These are phyloP conservation scores for Uromyces viciae-fabae DNA, from an alignment of 1,284 basidiomycete species.

Conservation along the genomic window DNA sequence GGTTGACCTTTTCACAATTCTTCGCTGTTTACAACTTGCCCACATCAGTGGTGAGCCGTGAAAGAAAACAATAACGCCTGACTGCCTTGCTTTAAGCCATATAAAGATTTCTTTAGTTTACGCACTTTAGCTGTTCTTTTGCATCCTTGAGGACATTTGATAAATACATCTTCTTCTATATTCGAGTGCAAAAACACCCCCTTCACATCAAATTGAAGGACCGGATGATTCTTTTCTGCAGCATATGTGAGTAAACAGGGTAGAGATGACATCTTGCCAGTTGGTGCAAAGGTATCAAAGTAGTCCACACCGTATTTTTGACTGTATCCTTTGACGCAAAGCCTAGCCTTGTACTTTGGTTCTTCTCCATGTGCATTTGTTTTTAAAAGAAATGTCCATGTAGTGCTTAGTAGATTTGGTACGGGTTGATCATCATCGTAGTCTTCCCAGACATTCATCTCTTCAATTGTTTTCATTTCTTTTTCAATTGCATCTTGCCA, in stretches of 20 bases:
- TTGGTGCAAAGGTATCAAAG: conserved; percentile 57
- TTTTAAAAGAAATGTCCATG: conserved; percentile 58
- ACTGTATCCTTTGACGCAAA: conserved; percentile 58
- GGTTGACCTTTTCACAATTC: too few species aligned
- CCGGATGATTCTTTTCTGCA: conserved; percentile 52
- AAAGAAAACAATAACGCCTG: not conserved
- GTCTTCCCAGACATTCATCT: not conserved
- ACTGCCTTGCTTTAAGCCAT: not conserved
- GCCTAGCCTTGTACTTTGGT: conserved; percentile 55
- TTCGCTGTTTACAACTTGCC: too few species aligned
- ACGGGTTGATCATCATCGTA: not conserved
- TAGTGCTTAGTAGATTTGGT: conserved; percentile 48
- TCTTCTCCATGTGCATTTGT: conserved; percentile 53
- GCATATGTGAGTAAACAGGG: conserved; percentile 56
- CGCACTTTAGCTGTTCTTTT: not conserved
- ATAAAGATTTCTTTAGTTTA: not conserved
- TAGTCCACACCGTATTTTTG: conserved; percentile 58
- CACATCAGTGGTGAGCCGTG: too few species aligned
- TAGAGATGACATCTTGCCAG: conserved; percentile 55
- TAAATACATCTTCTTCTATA: conserved; percentile 57
- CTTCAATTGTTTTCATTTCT: not conserved
- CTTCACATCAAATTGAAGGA: conserved; percentile 58
- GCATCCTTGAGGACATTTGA: conserved; percentile 53
- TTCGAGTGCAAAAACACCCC: conserved; percentile 57
- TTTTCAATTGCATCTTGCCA: not conserved